phyloP scores from a whole-genome alignment of 768 basidiomycete species.

The Kwoniella sp. region DNA sequence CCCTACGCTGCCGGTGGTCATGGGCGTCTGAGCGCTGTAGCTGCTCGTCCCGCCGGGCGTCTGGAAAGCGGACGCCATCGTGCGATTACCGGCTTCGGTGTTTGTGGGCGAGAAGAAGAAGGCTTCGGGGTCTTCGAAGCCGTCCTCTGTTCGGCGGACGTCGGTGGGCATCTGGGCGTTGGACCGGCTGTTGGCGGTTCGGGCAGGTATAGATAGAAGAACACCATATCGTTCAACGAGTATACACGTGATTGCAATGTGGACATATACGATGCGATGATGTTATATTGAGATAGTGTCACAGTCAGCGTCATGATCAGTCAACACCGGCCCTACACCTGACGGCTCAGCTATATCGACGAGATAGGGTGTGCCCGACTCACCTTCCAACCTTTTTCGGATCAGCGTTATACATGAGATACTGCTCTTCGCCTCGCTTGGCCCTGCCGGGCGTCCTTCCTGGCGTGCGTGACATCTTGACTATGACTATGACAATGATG shows the following conservation, averaged over 20 bases:
- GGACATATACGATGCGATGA: neutral
- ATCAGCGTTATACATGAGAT: constrained; percentile 47
- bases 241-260: neutral
- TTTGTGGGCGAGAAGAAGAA: constrained; percentile 52
- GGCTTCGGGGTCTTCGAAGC: constrained; percentile 54
- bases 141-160: constrained; percentile 47
- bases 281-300: neutral
- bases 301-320: too few species aligned
- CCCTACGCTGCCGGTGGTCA: constrained; percentile 7
- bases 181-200: constrained; percentile 42
- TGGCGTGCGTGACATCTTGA: constrained; percentile 10
- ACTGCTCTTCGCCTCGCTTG: constrained; percentile 23
- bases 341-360: too few species aligned
- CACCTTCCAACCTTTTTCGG: constrained; percentile 53
- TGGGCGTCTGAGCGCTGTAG: constrained; percentile 9
- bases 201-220: neutral
- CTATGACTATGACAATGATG: neutral
- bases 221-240: neutral
- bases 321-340: too few species aligned
- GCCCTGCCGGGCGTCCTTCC: constrained; percentile 26
- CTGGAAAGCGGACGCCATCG: constrained; percentile 8
- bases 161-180: constrained; percentile 51
- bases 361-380: too few species aligned
- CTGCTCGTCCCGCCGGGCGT: constrained; percentile 11
- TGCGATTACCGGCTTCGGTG: neutral